Evolutionary conservation across 1,139 yeast species (phyloP), one percentile per base, ranked within the genome.

Genomic region (Candida pseudoviswanathii): DNA sequence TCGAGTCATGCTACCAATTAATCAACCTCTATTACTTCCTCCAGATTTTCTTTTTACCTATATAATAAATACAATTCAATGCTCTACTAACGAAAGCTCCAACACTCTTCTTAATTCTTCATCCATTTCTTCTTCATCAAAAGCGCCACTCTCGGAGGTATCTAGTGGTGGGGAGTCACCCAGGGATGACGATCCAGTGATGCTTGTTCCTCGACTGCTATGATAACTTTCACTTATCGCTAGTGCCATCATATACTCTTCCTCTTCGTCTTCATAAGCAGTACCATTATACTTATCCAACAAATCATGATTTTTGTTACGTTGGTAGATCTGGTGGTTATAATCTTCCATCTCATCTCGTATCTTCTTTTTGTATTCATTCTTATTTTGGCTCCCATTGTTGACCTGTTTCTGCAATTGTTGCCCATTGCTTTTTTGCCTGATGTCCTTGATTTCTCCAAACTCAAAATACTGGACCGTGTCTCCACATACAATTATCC

Each of bases 391-490:
- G 11, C 49, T 46, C 8, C 56, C 55, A 7, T 42, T 39, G 43
- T 54, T 54, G 0, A 50, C 39, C 25, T 43, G 47, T 41, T 47
- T 48, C 31, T 51, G 40, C 25, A 51, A 45, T 34, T 51, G 50
- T 16, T 34, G 44, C 16, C 42, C 31, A 24, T 27, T 26, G 16
- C 39, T 44, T 42, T 5, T 29, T 36, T 39, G 42, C n/a, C n/a
- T 29, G 7, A 30, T 22, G 33, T 22, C 34, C 47, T 34, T 36
- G 29, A 40, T 36, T 25, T 60, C 61, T 2, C 92, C 94, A 64
- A 82, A 77, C 54, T 81, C 82, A 60, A 86, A 85, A 59, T 80
- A 83, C 58, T 85, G 90, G 1, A 85, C 67, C 1, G 80, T 70
- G 31, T 83, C 79, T 2, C 84, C 85, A 47, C 83, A 77, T 1